Percentiles rank a stretch among this genome's conserved stretches.
Conservation (phyloP, 805 yeast genomes). For the Candida schatavii region DNA sequence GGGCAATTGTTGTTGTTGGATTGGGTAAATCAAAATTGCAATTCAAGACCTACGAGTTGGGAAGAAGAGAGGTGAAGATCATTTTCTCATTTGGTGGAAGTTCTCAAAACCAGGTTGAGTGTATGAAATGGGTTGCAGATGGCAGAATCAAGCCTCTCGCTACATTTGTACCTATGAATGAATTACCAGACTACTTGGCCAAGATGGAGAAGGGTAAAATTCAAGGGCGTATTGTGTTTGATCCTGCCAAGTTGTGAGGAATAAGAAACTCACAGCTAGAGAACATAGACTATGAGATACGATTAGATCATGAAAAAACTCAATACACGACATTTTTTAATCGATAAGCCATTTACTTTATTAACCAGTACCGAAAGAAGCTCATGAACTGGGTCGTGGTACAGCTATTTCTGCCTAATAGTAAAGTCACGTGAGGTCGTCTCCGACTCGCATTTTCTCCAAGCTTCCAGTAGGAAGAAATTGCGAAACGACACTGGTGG, state of each 20-base stretch:
- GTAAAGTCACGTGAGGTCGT: neutral
- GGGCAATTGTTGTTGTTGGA: slow-evolving; percentile 43
- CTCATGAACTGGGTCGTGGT: no score
- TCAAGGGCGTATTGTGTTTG: slow-evolving; percentile 42
- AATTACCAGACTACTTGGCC: slow-evolving; percentile 34
- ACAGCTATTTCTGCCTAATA: no score
- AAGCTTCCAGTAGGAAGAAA: neutral
- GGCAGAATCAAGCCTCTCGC: slow-evolving; percentile 41
- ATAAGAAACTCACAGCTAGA: no score
- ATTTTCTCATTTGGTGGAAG: slow-evolving; percentile 45
- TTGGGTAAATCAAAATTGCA: slow-evolving; percentile 33
- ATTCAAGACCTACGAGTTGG: slow-evolving; percentile 33
- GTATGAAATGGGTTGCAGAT: slow-evolving; percentile 38
- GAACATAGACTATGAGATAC: no score
- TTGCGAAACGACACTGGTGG: neutral
- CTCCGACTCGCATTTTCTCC: neutral
- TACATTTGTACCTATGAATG: slow-evolving; percentile 25
- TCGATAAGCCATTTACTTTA: no score
- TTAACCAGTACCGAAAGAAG: no score
- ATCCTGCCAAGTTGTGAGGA: slow-evolving; percentile 13
- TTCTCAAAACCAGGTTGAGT: slow-evolving; percentile 40
- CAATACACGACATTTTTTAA: no score
- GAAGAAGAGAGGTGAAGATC: slow-evolving; percentile 39
- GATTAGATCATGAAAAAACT: no score
- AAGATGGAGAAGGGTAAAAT: slow-evolving; percentile 37